phyloP scores from a whole-genome alignment of 768 basidiomycete genomes.

The Amanita molliuscula region DNA sequence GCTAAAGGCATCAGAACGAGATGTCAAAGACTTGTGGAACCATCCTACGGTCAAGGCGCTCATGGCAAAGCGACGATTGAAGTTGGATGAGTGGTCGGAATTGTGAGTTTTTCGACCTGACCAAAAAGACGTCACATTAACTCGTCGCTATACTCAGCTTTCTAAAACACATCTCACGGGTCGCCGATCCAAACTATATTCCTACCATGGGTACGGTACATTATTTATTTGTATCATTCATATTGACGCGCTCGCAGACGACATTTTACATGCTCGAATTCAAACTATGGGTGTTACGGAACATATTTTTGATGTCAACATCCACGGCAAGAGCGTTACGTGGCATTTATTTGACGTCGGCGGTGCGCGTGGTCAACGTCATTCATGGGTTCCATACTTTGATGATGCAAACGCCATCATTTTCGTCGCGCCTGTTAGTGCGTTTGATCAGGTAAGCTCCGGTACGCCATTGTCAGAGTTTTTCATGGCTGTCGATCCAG shows the following conservation, averaged over 20 bases:
- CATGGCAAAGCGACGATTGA: slow-evolving; percentile 57
- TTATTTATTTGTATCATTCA: slow-evolving; percentile 14
- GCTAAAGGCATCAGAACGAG: slow-evolving; percentile 46
- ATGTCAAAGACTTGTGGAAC: slow-evolving; percentile 64
- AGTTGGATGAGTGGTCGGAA: slow-evolving; percentile 82
- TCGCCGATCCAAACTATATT: slow-evolving; percentile 58
- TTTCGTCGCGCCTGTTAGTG: slow-evolving; percentile 70
- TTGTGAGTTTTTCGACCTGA: slow-evolving; percentile 44
- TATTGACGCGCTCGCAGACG: slow-evolving; percentile 40
- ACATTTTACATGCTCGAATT: slow-evolving; percentile 82
- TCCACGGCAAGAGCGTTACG: slow-evolving; percentile 67
- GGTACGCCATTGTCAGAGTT: not conserved
- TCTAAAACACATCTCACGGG: slow-evolving; percentile 60
- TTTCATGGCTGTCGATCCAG: slow-evolving; percentile 22
- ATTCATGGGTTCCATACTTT: slow-evolving; percentile 72
- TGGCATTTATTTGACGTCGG: slow-evolving; percentile 71
- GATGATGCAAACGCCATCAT: slow-evolving; percentile 75
- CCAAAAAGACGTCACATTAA: not conserved
- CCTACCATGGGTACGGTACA: slow-evolving; percentile 55
- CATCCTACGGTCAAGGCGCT: slow-evolving; percentile 62
- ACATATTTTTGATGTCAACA: slow-evolving; percentile 72
- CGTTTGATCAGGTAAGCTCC: slow-evolving; percentile 57
- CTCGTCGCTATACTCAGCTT: slow-evolving; percentile 39
- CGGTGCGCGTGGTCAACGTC: slow-evolving; percentile 61
- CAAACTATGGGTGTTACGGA: slow-evolving; percentile 87